phyloP scores from a whole-genome alignment of 768 basidiomycete genomes.

The Suillus spraguei region DNA sequence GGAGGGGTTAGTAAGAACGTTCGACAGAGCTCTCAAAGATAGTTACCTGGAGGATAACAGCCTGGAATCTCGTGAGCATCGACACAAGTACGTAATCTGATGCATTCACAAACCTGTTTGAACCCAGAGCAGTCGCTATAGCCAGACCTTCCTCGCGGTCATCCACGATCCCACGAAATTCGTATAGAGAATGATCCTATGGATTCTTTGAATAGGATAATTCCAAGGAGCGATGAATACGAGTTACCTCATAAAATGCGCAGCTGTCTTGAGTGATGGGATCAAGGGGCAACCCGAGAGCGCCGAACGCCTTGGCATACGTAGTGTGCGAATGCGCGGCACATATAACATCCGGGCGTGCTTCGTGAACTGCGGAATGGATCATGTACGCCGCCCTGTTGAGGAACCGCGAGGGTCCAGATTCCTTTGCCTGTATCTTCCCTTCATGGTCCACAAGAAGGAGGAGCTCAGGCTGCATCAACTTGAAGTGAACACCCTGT shows the following conservation, averaged over 20 bases:
- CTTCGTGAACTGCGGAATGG: constrained; percentile 36
- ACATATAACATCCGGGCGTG: constrained; percentile 38
- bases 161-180: constrained; percentile 40
- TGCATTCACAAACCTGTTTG: constrained; percentile 20
- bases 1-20: neutral
- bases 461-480: constrained; percentile 46
- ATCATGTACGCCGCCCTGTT: constrained; percentile 43
- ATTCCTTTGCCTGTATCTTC: constrained; percentile 32
- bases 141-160: constrained; percentile 32
- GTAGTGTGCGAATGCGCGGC: constrained; percentile 38
- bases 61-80: constrained; percentile 13
- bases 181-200: constrained; percentile 34
- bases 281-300: constrained; percentile 34
- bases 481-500: constrained; percentile 48
- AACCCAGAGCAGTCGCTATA: constrained; percentile 33
- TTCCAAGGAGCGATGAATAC: neutral
- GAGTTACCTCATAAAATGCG: constrained; percentile 33
- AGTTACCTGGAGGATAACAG: constrained; percentile 29
- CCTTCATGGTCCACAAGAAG: constrained; percentile 46
- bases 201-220: neutral
- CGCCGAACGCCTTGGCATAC: constrained; percentile 40
- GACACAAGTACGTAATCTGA: too few relatives aligned
- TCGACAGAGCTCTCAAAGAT: neutral
- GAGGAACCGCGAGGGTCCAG: constrained; percentile 34
- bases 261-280: constrained; percentile 38